Conservation (phyloP, 129 eudicot genomes). For the Apium graveolens region DNA sequence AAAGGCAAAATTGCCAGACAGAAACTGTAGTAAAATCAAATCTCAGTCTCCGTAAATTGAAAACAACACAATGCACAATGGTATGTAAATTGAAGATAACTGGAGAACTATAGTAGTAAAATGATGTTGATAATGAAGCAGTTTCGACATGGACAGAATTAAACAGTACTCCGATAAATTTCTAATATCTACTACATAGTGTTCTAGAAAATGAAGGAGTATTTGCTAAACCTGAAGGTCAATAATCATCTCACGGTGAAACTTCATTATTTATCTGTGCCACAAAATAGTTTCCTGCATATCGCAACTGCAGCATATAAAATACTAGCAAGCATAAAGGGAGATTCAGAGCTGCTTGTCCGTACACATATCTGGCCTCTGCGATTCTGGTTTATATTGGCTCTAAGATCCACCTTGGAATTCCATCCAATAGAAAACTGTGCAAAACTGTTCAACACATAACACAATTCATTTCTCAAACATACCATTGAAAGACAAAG, state of each 20-base stretch:
- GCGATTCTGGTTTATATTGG: slow-evolving; percentile 62
- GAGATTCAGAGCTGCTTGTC: slow-evolving; percentile 92
- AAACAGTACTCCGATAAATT: slow-evolving; percentile 16
- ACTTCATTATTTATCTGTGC: slow-evolving; percentile 32
- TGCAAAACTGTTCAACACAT: slow-evolving; percentile 59
- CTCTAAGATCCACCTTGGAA: slow-evolving; percentile 78
- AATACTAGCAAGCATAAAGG: slow-evolving; percentile 62
- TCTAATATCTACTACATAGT: background rate
- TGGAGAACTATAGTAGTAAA: background rate
- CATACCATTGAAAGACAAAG: slow-evolving; percentile 50
- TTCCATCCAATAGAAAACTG: slow-evolving; percentile 71
- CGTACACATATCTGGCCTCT: slow-evolving; percentile 86
- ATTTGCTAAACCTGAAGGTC: background rate
- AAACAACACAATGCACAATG: slow-evolving; percentile 4
- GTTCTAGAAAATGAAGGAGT: slow-evolving; percentile 1
- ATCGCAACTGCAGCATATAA: slow-evolving; percentile 56
- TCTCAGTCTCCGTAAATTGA: background rate
- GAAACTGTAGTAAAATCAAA: background rate
- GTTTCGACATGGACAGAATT: slow-evolving; percentile 7
- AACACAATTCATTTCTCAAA: slow-evolving; percentile 77
- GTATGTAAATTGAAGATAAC: background rate
- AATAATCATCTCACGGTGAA: slow-evolving; percentile 36
- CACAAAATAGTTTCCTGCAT: slow-evolving; percentile 56
- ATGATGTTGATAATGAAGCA: background rate
- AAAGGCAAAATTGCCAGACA: background rate